These are phyloP conservation scores for Rhytidiadelphus loreus DNA, from an alignment of 225 moss, liverwort and hornwort genomes.

Conservation along the genomic window DNA sequence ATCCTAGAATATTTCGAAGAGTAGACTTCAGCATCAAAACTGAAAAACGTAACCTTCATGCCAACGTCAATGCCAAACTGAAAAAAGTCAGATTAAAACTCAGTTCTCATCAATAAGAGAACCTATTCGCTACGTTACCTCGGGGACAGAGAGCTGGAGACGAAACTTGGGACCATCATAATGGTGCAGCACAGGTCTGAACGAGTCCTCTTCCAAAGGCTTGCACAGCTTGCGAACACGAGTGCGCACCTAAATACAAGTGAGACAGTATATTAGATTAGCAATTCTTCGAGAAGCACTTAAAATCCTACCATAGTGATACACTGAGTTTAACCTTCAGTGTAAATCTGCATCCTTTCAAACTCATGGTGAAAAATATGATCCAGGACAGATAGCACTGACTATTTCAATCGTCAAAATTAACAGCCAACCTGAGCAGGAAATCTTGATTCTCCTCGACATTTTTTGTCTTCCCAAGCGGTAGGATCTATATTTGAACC, in stretches of 20 bases:
- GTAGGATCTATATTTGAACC: slow-evolving; percentile 99
- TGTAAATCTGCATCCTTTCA: neutral
- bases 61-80: neutral
- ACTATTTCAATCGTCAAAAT: neutral
- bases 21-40: neutral
- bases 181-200: slow-evolving; percentile 90
- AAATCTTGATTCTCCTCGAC: slow-evolving; percentile 97
- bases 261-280: neutral
- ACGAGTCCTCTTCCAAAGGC: slow-evolving; percentile 90
- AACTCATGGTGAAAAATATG: neutral
- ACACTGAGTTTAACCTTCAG: neutral
- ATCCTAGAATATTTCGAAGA: neutral
- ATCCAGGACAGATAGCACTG: neutral
- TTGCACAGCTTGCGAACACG: slow-evolving; percentile 85
- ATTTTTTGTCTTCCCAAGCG: slow-evolving; percentile 99
- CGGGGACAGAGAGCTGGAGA: slow-evolving; percentile 92
- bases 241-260: slow-evolving; percentile 62
- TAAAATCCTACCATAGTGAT: neutral
- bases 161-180: slow-evolving; percentile 98
- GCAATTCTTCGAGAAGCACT: neutral
- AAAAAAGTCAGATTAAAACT: neutral
- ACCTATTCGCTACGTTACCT: slow-evolving; percentile 10
- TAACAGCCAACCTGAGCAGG: slow-evolving; percentile 71
- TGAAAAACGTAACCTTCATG: neutral
- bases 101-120: neutral